Evolutionary conservation across 805 yeast genomes (phyloP).

Genomic region (Candida khao-thaluensis): DNA sequence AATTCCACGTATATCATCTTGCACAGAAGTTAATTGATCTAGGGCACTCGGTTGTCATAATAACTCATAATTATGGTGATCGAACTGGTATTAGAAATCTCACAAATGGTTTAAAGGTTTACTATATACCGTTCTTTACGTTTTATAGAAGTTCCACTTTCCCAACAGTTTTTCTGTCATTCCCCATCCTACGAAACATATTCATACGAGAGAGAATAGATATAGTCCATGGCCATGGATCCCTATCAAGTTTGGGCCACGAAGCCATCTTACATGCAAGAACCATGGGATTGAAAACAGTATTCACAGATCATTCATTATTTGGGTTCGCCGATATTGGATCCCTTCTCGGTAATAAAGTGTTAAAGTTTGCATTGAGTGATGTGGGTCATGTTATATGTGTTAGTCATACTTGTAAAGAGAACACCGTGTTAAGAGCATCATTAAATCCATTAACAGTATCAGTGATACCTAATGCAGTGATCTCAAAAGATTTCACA

Average conservation of each 20-base stretch:
- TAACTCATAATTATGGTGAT: conserved; percentile 86
- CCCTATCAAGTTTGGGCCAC: conserved; percentile 80
- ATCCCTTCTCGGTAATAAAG: conserved; percentile 81
- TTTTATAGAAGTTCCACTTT: conserved; percentile 81
- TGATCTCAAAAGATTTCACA: conserved; percentile 73
- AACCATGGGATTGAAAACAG: conserved; percentile 88
- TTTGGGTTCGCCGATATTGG: conserved; percentile 90
- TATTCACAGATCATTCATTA: conserved; percentile 92
- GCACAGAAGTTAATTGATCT: conserved; percentile 75
- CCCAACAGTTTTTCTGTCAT: conserved; percentile 86
- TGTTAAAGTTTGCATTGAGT: conserved; percentile 75
- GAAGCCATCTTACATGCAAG: conserved; percentile 91
- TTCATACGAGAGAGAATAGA: conserved; percentile 82
- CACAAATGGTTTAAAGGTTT: conserved; percentile 89
- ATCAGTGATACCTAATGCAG: conserved; percentile 96
- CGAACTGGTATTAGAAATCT: conserved; percentile 79
- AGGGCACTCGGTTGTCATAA: conserved; percentile 83
- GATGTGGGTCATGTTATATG: conserved; percentile 94
- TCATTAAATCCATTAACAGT: conserved; percentile 73
- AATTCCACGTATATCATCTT: conserved; percentile 88
- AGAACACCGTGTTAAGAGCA: conserved; percentile 88
- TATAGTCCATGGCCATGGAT: conserved; percentile 94
- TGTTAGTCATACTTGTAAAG: conserved; percentile 95
- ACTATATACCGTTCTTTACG: conserved; percentile 80
- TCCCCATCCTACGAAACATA: conserved; percentile 83